phyloP scores from a whole-genome alignment of 23 red algal species.

The Cyanidium caldarium region DNA sequence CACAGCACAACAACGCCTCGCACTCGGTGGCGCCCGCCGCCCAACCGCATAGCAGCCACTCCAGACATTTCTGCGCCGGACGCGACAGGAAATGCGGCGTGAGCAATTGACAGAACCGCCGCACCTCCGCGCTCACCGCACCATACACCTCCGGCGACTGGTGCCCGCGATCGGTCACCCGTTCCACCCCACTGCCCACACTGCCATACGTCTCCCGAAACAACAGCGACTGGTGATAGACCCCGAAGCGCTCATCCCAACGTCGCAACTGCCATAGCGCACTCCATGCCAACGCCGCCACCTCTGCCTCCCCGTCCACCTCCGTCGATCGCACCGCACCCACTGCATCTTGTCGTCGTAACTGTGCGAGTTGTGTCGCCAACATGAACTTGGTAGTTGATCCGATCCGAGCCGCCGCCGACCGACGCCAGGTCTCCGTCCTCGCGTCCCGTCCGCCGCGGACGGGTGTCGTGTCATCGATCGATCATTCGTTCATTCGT shows the following conservation, averaged over 20 bases:
- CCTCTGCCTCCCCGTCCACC: too few relatives aligned
- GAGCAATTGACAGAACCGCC: background rate
- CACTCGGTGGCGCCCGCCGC: background rate
- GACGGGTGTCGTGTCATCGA: too few relatives aligned
- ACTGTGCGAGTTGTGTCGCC: too few relatives aligned
- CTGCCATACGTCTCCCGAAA: background rate
- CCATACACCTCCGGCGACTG: too few relatives aligned
- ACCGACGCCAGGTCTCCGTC: too few relatives aligned
- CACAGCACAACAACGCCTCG: background rate
- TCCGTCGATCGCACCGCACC: too few relatives aligned
- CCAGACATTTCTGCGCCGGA: conserved; percentile 5
- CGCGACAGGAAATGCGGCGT: background rate
- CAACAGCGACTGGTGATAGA: background rate
- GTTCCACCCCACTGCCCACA: background rate
- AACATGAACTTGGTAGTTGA: too few relatives aligned
- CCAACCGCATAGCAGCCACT: conserved; percentile 1
- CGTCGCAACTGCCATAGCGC: background rate
- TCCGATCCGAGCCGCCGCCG: too few relatives aligned
- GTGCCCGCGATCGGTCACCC: background rate
- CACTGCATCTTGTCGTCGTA: too few relatives aligned
- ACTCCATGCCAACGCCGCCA: background rate
- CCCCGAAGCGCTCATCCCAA: background rate
- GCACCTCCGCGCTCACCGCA: conserved; percentile 1
- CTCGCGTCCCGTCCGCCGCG: too few relatives aligned
- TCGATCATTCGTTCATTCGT: too few relatives aligned